These are phyloP conservation scores for Batkoa obscura DNA, from an alignment of 371 early-diverging fungal species.

Conservation along the genomic window DNA sequence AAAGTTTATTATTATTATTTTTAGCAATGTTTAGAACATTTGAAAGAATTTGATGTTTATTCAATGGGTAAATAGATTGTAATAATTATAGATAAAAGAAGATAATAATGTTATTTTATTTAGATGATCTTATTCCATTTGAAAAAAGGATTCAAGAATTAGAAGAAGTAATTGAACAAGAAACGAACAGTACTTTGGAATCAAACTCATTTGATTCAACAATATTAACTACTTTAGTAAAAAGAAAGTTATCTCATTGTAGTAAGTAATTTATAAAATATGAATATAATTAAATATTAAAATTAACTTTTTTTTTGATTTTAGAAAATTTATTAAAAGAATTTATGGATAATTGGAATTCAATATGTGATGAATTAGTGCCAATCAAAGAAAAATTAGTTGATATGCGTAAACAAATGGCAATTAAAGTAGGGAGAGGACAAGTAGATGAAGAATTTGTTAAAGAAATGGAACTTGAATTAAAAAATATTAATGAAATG, in stretches of 20 bases:
- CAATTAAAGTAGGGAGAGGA: slow-evolving; percentile 20
- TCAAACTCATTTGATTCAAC: neutral
- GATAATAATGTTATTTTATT: slow-evolving; percentile 1
- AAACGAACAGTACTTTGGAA: neutral
- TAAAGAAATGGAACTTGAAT: slow-evolving; percentile 32
- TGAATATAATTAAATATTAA: too few relatives aligned
- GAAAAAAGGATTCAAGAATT: slow-evolving; percentile 33
- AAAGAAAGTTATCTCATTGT: slow-evolving; percentile 11
- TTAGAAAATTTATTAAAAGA: slow-evolving; percentile 19
- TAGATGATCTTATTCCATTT: slow-evolving; percentile 37
- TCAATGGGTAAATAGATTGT: slow-evolving; percentile 18
- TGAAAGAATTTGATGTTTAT: slow-evolving; percentile 45
- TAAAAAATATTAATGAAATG: slow-evolving; percentile 43
- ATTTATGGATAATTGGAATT: slow-evolving; percentile 11
- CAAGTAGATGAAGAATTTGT: slow-evolving; percentile 25
- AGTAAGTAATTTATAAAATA: slow-evolving; percentile 13
- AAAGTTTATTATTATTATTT: neutral
- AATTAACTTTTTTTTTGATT: neutral
- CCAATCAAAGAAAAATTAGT: slow-evolving; percentile 42
- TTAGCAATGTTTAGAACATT: slow-evolving; percentile 48
- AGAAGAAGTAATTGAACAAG: slow-evolving; percentile 25
- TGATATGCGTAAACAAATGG: slow-evolving; percentile 36
- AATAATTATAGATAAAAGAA: neutral
- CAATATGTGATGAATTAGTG: slow-evolving; percentile 18
- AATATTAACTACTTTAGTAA: slow-evolving; percentile 8